A percentile compares a stretch with the other conserved stretches of the same genome.
These are phyloP conservation scores for Platismatia glauca DNA, from an alignment of 495 filamentous ascomycete species.

Conservation along the genomic window DNA sequence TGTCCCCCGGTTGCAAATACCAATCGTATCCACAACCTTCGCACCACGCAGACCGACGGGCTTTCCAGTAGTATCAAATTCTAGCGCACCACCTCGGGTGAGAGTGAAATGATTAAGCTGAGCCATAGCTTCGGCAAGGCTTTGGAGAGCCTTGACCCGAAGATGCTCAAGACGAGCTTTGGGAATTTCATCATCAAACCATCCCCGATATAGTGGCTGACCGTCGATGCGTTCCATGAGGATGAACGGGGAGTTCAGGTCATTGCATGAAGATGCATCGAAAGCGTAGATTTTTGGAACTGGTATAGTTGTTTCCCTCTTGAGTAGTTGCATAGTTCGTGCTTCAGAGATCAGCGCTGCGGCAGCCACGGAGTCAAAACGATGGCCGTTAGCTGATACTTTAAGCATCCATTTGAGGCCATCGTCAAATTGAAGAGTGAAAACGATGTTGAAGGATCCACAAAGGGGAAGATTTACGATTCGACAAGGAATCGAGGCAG, in stretches of 20 bases:
- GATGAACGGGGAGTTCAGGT: constrained; percentile 4
- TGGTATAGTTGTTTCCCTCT: constrained; percentile 24
- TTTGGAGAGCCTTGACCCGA: neutral
- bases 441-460: constrained; percentile 1
- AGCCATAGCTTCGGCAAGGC: constrained; percentile 7
- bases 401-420: constrained; percentile 13
- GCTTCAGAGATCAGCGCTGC: constrained; percentile 19
- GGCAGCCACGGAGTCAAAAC: constrained; percentile 14
- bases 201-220: constrained; percentile 23
- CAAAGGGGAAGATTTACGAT: too few species aligned
- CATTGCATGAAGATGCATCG: constrained; percentile 13
- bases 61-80: neutral
- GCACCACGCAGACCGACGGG: neutral
- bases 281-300: constrained; percentile 27
- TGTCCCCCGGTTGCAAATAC: too few species aligned
- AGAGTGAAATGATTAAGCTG: constrained; percentile 4
- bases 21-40: neutral
- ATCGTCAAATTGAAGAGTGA: constrained; percentile 8
- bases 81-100: constrained; percentile 3
- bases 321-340: constrained; percentile 22
- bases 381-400: constrained; percentile 14
- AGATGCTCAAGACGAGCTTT: constrained; percentile 1
- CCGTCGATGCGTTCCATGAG: constrained; percentile 23
- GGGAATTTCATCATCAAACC: constrained; percentile 20
- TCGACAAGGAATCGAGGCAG: too few species aligned